Conservation (phyloP, 441 rosid genomes). For the Populus hybrid region DNA sequence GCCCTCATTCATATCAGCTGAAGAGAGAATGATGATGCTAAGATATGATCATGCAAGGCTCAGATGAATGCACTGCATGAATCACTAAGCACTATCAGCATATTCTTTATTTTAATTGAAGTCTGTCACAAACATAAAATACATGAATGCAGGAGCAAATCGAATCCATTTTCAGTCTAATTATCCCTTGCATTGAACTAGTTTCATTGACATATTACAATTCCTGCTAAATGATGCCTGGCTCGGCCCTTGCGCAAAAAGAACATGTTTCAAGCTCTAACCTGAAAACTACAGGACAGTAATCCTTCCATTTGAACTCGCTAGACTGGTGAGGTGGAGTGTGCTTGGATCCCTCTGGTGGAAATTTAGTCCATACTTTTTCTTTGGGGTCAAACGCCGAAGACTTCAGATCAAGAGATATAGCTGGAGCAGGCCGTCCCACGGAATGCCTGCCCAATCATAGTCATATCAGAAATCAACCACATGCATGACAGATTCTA, state of each 20-base stretch:
- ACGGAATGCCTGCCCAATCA: conserved; percentile 68
- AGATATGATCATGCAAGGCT: background rate
- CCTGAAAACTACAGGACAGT: conserved; percentile 99
- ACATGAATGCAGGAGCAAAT: background rate
- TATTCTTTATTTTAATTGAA: background rate
- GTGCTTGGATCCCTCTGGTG: conserved; percentile 86
- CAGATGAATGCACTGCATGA: background rate
- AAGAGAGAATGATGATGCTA: background rate
- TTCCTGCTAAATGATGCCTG: background rate
- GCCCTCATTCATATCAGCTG: background rate
- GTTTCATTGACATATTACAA: background rate
- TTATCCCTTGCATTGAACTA: background rate
- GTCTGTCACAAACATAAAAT: background rate
- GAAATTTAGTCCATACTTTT: conserved; percentile 96
- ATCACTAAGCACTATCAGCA: background rate
- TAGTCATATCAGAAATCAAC: background rate
- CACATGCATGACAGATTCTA: background rate
- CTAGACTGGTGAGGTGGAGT: conserved; percentile 95
- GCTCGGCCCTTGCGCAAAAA: conserved; percentile 3
- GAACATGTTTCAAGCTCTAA: conserved; percentile 17
- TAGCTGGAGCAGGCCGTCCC: conserved; percentile 87
- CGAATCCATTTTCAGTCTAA: background rate
- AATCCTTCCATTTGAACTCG: conserved; percentile 97
- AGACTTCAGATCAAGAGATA: conserved; percentile 81
- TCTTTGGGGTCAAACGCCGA: conserved; percentile 93